Conservation (phyloP, 805 yeast species). For the Wickerhamomyces tratensis region DNA sequence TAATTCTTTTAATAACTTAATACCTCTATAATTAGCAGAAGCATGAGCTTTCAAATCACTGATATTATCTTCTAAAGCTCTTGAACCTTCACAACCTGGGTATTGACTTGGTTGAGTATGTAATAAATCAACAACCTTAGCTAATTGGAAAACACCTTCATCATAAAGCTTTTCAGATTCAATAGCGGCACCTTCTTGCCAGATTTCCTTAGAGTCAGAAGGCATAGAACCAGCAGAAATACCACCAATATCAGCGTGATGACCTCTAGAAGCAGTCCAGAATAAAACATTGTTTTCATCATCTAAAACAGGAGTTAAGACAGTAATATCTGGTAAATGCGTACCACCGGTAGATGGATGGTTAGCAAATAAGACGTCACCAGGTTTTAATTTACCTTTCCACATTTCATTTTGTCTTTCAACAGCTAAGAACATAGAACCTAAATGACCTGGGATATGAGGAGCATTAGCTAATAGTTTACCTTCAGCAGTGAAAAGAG, state of each 20-base stretch:
- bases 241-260: slow-evolving; percentile 50
- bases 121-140: slow-evolving; percentile 32
- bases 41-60: slow-evolving; percentile 34
- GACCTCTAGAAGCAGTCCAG: slow-evolving; percentile 45
- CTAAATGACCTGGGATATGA: slow-evolving; percentile 31
- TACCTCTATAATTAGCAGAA: slow-evolving; percentile 39
- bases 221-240: slow-evolving; percentile 44
- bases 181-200: slow-evolving; percentile 43
- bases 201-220: slow-evolving; percentile 37
- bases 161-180: slow-evolving; percentile 35
- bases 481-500: slow-evolving; percentile 30
- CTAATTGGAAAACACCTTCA: slow-evolving; percentile 38
- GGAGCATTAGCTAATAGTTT: slow-evolving; percentile 32
- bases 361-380: slow-evolving; percentile 29
- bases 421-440: slow-evolving; percentile 30
- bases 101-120: slow-evolving; percentile 33
- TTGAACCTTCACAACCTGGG: slow-evolving; percentile 41
- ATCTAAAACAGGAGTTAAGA: slow-evolving; percentile 41
- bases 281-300: slow-evolving; percentile 29
- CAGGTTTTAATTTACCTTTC: slow-evolving; percentile 23
- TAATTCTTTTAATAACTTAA: slow-evolving; percentile 27
- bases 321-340: slow-evolving; percentile 39
- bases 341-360: slow-evolving; percentile 32
- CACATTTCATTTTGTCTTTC: slow-evolving; percentile 23
- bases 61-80: slow-evolving; percentile 39